phyloP scores from a whole-genome alignment of 2,329 filamentous ascomycete genomes.

The Zasmidium angulare region DNA sequence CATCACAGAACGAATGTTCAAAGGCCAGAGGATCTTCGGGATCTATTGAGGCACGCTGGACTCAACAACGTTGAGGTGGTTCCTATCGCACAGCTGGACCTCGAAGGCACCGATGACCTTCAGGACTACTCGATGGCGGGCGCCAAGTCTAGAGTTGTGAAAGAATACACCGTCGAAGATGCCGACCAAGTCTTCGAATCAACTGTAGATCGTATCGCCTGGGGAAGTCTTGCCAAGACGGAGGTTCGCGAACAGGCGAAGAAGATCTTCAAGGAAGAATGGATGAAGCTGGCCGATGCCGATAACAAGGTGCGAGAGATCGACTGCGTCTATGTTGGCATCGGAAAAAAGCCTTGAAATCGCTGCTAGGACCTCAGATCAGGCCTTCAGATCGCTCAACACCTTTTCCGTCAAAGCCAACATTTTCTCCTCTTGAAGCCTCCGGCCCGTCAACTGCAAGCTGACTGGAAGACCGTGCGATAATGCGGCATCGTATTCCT shows the following conservation, averaged over 20 bases:
- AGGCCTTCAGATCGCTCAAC: constrained; percentile 20
- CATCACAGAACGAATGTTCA: constrained; percentile 40
- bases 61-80: constrained; percentile 35
- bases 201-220: constrained; percentile 27
- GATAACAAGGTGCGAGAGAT: constrained; percentile 40
- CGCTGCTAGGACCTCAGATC: background rate
- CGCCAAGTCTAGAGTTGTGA: constrained; percentile 1
- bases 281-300: constrained; percentile 37
- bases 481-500: constrained; percentile 34
- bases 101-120: constrained; percentile 35
- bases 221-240: constrained; percentile 31
- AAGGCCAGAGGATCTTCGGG: constrained; percentile 32
- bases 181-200: constrained; percentile 35
- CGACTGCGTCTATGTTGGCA: constrained; percentile 40
- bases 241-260: constrained; percentile 37
- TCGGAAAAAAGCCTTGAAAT: constrained; percentile 32
- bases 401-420: constrained; percentile 33
- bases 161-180: constrained; percentile 9
- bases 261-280: constrained; percentile 34
- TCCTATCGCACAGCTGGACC: constrained; percentile 35
- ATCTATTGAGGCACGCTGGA: constrained; percentile 37
- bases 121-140: constrained; percentile 10
- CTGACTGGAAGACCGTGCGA: constrained; percentile 45
- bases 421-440: constrained; percentile 40
- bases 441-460: constrained; percentile 34